Evolutionary conservation across 176 grass and related monocot genomes (phyloP).

Genomic region (barley (Hordeum vulgare)): MorexV3_pseudomolecules_assembly NC_058520.1:62834038-62834537

Average conservation of each 20-base stretch:
- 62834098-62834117: background rate
- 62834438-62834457: too few relatives aligned
- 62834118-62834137: background rate
- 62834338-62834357: background rate
- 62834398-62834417: background rate
- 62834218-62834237: background rate
- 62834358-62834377: background rate
- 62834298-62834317: background rate
- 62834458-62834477: too few relatives aligned
- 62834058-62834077: too few relatives aligned
- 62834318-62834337: background rate
- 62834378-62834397: background rate
- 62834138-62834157: background rate
- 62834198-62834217: background rate
- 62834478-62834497: too few relatives aligned
- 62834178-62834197: background rate
- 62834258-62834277: background rate
- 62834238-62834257: background rate
- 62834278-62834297: background rate
- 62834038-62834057: too few relatives aligned
- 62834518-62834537: background rate
- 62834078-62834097: too few relatives aligned
- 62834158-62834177: background rate
- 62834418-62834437: background rate
- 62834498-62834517: too few relatives aligned